Conservation (phyloP, 1,139 yeast genomes). For the Yamadazyma triangularis region DNA sequence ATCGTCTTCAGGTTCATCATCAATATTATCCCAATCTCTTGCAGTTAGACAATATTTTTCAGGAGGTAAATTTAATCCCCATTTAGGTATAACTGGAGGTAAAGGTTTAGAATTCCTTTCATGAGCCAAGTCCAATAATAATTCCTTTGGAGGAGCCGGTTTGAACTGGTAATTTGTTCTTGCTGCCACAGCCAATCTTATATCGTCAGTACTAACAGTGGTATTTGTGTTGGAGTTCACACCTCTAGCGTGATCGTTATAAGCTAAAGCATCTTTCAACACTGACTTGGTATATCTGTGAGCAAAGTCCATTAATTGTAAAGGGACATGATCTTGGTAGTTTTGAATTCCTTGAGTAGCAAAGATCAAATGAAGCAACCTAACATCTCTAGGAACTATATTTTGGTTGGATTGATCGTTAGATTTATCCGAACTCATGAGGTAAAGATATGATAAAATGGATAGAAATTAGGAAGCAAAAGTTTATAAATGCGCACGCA, state of each 20-base stretch:
- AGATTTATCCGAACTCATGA: neutral
- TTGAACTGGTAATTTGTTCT: conserved; percentile 91
- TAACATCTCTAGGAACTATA: conserved; percentile 76
- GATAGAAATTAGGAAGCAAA: too few relatives aligned
- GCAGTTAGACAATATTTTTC: conserved; percentile 94
- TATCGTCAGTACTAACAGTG: conserved; percentile 78
- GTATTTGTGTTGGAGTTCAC: conserved; percentile 35
- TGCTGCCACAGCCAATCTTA: conserved; percentile 89
- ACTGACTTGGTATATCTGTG: conserved; percentile 78
- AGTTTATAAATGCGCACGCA: too few relatives aligned
- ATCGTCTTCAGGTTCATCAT: conserved; percentile 27
- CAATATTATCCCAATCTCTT: conserved; percentile 58
- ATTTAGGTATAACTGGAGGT: conserved; percentile 88
- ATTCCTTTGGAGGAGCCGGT: conserved; percentile 92
- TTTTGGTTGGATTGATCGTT: conserved; percentile 1
- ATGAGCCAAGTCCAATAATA: conserved; percentile 82
- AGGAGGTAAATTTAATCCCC: conserved; percentile 94
- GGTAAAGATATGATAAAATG: neutral
- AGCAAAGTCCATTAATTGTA: conserved; percentile 95
- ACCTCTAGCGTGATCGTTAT: conserved; percentile 73
- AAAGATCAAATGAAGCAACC: conserved; percentile 80
- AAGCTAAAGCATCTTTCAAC: conserved; percentile 81
- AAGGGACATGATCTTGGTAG: conserved; percentile 92
- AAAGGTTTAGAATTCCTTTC: conserved; percentile 86
- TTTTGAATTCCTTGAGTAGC: conserved; percentile 95